Evolutionary conservation across 176 grass and related monocot genomes (phyloP), one percentile per base, ranked within the genome.

Genomic region (Elymus sibiricus): DNA sequence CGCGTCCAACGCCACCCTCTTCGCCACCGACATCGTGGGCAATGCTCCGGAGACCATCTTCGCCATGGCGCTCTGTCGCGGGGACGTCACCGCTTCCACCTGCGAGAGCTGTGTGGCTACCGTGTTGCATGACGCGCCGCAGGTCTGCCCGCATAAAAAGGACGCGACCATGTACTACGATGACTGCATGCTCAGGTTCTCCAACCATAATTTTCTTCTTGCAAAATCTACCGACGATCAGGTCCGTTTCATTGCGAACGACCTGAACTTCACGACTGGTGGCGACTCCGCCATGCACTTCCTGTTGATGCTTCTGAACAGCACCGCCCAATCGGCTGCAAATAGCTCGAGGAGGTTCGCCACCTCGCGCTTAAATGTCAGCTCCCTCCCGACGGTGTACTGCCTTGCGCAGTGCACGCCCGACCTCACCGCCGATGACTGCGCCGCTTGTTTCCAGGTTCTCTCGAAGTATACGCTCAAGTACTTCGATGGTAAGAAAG

Each of bases 381-480:
- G 12, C 5, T 15, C 70, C 0, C 15, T 2, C 5, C 1, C 11
- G 5, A 44, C 1, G 5, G 0, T 73, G 1, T 93, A 95, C 76
- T 80, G 86, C 0, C 76, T 95, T 28, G 34, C 19, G 24, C 90
- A 93, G 86, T 95, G 94, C 86, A 86, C 71, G 22, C 85, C 73
- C 31, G 90, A 93, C 40, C 49, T 95, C 59, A 5, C 65, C 7
- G 5, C 67, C n/a, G 1, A 14, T 0, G 56, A 80, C 0, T 94
- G 90, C 78, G 25, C n/a, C 12, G 64, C 0, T 1, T 90, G 88
- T 58, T 80, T 83, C 4, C 3, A 75, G 84, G 0, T 1, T 80
- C 0, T 1, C 17, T 5, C 0, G 2, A 0, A 5, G 61, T 4
- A 0, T 25, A 11, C 6, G 1, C 4, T 26, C 6, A 1, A 24